Evolutionary conservation across 306 rosid species (phyloP), one percentile per base, ranked within the genome.

Genomic region (Malus asiatica): DNA sequence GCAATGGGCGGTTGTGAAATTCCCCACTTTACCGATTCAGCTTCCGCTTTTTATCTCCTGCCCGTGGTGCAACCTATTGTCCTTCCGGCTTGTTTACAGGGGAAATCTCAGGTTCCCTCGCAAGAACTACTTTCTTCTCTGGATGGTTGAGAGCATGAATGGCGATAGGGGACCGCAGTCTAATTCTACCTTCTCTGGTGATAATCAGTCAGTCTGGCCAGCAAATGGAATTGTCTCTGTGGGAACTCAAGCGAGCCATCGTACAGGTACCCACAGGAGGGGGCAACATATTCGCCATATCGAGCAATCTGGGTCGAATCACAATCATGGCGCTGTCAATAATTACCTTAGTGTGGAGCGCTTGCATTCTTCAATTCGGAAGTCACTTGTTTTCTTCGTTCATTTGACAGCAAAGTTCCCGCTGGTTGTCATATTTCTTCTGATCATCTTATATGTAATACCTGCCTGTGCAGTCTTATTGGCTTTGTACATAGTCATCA

Each of bases 61-160:
- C 81, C 98, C 98, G 15, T 95, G 98, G 97, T 95, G 98, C 91
- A 92, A 89, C 82, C 90, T 92, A 64, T 61, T 95, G 78, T 95
- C 98, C 77, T 92, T 95, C 45, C 97, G 98, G 51, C 58, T 95
- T 68, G 92, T 95, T 81, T 90, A 90, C 76, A 81, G 84, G 45
- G 98, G 98, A 79, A 84, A 72, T 73, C 97, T 95, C 59, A 86
- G 60, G 78, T 95, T 89, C 87, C 98, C 98, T 76, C 92, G 89
- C 74, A 95, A 95, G 88, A 95, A 95, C 84, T 92, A 89, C 89
- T 95, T 95, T 77, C 98, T 95, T 80, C 90, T 95, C n/a, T 95
- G 98, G 98, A 95, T 95, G 98, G 92, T 95, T 75, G 98, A 95
- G 83, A 88, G 92, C 90, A 95, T 92, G 92, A 92, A 90, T 72